Base-by-base conservation (phyloP, 2,329 filamentous ascomycete species). In the Penicillium corylophilum region DNA sequence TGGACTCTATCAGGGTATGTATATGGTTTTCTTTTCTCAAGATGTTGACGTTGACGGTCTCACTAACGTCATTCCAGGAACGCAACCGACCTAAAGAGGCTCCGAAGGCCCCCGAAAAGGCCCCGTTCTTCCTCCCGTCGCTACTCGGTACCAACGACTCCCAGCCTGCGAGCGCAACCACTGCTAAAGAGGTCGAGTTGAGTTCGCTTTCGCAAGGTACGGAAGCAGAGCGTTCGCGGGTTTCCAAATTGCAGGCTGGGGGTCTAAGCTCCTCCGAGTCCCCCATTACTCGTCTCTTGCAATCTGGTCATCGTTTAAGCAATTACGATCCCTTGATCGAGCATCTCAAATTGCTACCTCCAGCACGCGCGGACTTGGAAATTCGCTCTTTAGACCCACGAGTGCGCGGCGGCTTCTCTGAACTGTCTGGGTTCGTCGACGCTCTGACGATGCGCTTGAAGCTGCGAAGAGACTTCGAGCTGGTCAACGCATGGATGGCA, bases 401-500 rank as follows among this genome's bases (percentile, higher is more conserved):
- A 66, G 78, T 60, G 65, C 79, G 54, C 26, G 57, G 61, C 12
- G 65, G 63, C 7, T 73, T 83, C 55, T 84, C 87, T 51, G 94
- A 97, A 71, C 76, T 95, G 16, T 77, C 86, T 1, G 79, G 85
- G 47, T 99, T 99, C 67, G 85, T 97, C 46, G 72, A 77, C n/a
- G 91, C 91, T 1, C 73, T 99, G 50, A 95, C 89, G 0, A 79
- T 77, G 48, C 80, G 88, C 12, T 76, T 97, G 46, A 74, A 77
- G 39, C 77, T 83, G 45, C 84, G 86, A 57, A 83, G 82, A 43
- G 94, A 97, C 71, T 99, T 95, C 71, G 94, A 99, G 73, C 80
- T 99, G 35, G 88, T 90, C 15, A 92, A 97, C 72, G 90, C 91
- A 0, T 99, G 94, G 93, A 97, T 99, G 91, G 86, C 88, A 2